Evolutionary conservation across 202 grass and related monocot genomes (phyloP).

Genomic region (Schoenoplectus tabernaemontani): DNA sequence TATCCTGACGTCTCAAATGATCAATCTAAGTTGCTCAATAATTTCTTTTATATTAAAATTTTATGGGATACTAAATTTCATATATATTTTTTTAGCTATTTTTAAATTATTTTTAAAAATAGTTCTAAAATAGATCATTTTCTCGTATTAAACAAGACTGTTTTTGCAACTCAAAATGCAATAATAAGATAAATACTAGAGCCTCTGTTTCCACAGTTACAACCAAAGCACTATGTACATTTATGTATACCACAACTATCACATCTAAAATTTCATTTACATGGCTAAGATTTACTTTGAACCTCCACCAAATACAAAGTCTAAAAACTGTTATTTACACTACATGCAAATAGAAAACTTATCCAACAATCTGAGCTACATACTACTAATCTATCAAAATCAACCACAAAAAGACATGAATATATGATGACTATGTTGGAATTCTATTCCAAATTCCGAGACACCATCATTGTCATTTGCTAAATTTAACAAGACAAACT

Average conservation of each 20-base stretch:
- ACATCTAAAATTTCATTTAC: background rate
- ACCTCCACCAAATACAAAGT: background rate
- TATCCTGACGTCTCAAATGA: no score
- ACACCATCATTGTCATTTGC: background rate
- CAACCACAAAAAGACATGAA: background rate
- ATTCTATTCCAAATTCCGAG: background rate
- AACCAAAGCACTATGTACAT: background rate
- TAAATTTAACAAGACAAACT: conserved; percentile 1
- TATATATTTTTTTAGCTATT: no score
- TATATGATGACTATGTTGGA: background rate
- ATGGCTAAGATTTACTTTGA: background rate
- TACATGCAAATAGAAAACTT: background rate
- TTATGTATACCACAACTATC: background rate
- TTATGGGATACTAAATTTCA: no score
- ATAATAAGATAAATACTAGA: background rate
- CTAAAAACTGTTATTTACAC: background rate
- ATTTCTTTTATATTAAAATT: no score
- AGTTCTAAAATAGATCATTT: no score
- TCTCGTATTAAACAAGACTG: no score
- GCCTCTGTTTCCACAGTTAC: background rate
- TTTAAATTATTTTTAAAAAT: no score
- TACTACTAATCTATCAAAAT: background rate
- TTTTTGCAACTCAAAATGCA: no score
- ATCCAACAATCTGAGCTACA: background rate
- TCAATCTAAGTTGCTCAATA: no score